Percentiles rank a stretch among this genome's conserved stretches.
These are phyloP conservation scores for Ashbya aceris DNA, from an alignment of 1,139 yeast genomes.

Conservation along the genomic window DNA sequence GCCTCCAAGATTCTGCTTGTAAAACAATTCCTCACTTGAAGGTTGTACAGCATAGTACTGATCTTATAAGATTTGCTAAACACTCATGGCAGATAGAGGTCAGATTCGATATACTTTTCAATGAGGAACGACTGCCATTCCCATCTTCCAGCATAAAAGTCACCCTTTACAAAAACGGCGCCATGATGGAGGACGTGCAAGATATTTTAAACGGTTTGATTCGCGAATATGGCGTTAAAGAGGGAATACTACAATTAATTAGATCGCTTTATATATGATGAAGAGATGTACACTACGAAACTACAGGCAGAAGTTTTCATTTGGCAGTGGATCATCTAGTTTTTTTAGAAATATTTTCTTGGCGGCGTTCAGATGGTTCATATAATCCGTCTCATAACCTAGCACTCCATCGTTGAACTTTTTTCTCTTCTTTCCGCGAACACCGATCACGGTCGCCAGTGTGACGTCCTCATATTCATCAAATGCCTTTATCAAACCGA, in stretches of 20 bases:
- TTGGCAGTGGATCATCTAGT: constrained; percentile 1
- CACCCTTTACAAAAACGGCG: background rate
- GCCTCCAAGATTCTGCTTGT: constrained; percentile 1
- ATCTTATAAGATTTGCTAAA: background rate
- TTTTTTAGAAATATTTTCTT: constrained; percentile 15
- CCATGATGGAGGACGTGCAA: constrained; percentile 5
- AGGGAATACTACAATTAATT: constrained; percentile 9
- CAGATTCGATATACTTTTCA: background rate
- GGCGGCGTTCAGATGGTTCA: constrained; percentile 19
- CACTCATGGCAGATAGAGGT: background rate
- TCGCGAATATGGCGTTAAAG: constrained; percentile 13
- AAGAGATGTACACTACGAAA: background rate
- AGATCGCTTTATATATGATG: constrained; percentile 1
- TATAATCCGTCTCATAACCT: constrained; percentile 29
- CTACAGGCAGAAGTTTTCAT: constrained; percentile 1
- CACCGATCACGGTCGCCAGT: constrained; percentile 29
- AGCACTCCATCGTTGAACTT: constrained; percentile 25
- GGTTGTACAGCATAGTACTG: background rate
- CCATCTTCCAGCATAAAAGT: constrained; percentile 5
- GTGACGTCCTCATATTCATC: constrained; percentile 29
- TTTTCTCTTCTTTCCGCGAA: constrained; percentile 30
- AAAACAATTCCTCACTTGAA: background rate
- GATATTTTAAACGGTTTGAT: constrained; percentile 10
- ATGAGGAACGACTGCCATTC: constrained; percentile 3
- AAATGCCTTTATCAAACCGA: constrained; percentile 26